Evolutionary conservation across 305 asterid species (phyloP).

Genomic region (Fraxinus greggii): DNA sequence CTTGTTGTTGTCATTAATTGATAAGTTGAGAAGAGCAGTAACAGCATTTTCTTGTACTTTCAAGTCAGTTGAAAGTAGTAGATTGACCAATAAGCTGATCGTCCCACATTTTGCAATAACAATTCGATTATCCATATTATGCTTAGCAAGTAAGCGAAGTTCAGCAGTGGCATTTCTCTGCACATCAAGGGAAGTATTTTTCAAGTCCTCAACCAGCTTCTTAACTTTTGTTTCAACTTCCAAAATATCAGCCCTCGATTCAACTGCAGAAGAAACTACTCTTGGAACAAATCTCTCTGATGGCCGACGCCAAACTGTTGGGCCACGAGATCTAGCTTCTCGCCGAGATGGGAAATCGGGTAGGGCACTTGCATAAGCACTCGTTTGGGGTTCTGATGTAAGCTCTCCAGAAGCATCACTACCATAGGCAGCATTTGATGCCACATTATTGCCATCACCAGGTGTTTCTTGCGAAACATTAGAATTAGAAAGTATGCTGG

Average conservation of each 20-base stretch:
- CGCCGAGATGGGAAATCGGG: constrained; percentile 48
- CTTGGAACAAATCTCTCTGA: constrained; percentile 67
- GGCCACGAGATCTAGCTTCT: constrained; percentile 67
- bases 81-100: constrained; percentile 56
- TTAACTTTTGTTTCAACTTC: constrained; percentile 70
- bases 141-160: constrained; percentile 82
- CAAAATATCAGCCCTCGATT: constrained; percentile 68
- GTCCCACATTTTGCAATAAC: constrained; percentile 76
- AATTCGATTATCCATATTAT: constrained; percentile 84
- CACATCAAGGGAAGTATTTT: constrained; percentile 49
- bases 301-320: constrained; percentile 74
- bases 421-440: constrained; percentile 44
- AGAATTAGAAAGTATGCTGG: constrained; percentile 64
- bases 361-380: constrained; percentile 39
- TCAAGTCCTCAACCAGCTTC: constrained; percentile 68
- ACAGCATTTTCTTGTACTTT: constrained; percentile 76
- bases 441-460: constrained; percentile 55
- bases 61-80: constrained; percentile 60
- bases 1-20: constrained; percentile 84
- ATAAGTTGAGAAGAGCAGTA: constrained; percentile 88
- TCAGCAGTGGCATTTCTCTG: constrained; percentile 65
- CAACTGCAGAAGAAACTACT: constrained; percentile 62
- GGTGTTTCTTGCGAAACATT: constrained; percentile 55
- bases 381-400: constrained; percentile 48
- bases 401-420: constrained; percentile 72